Evolutionary conservation across 768 basidiomycete genomes (phyloP), one percentile per base, ranked within the genome.

Genomic region (Boletus fagicola): DNA sequence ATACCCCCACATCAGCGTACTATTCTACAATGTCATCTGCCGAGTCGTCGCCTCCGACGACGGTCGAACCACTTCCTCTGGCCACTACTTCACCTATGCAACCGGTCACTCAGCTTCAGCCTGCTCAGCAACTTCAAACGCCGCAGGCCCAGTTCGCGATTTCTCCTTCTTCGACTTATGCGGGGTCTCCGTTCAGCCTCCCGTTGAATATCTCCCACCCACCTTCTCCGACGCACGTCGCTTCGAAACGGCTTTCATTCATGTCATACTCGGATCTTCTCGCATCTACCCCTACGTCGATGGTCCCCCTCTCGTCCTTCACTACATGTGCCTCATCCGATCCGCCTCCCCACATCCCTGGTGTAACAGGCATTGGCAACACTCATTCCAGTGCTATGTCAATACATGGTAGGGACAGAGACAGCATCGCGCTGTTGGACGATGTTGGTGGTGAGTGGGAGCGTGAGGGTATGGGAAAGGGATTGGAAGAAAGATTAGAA

Each of bases 221-320:
- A 10, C 77, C 82, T 20, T 82, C 82, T 12, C 80, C 84, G 6
- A 76, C 78, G 1, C 76, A 79, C 51, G 61, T 11, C 2, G 62
- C 71, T 78, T 75, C 77, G 30, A 92, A 93, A 64, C 86, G 91
- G 2, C 82, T 93, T 12, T 94, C 92, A 0, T 96, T 94, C 78
- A 82, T 95, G 74, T 90, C 92, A 4, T 94, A 94, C 71, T 82
- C 87, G 28, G 93, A 95, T 71, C 80, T 95, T 3, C 83, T 95
- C 42, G 76, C 87, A 0, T 88, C 87, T 0, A 84, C 90, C 0
- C 94, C 94, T 0, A 77, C 85, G 0, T 79, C 87, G 11, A 84
- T 85, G 13, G 80, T 87, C 42, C 82, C 91, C 1, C 81, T 96
- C 4, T 84, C 85, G 0, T 83, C 84, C 4, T 80, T 94, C 51